A percentile compares a stretch with the other conserved stretches of the same genome.
These are phyloP conservation scores for Cercospora sp. DNA, from an alignment of 2,329 filamentous ascomycete genomes.

Conservation along the genomic window DNA sequence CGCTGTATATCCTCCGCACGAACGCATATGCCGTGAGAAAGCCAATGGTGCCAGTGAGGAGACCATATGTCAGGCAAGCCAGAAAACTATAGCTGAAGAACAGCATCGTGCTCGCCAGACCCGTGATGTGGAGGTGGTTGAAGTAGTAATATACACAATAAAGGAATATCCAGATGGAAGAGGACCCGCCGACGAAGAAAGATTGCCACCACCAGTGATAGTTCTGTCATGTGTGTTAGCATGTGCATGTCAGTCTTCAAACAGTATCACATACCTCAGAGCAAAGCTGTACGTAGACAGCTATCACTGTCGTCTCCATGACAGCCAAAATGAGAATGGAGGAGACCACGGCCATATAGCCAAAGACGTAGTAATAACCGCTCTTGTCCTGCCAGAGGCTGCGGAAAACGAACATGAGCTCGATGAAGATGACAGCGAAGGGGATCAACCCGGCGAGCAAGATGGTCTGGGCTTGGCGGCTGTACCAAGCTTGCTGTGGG, in stretches of 20 bases:
- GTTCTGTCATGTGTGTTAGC: conserved; percentile 53
- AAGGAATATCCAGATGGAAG: conserved; percentile 75
- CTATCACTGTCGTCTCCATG: conserved; percentile 79
- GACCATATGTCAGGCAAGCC: conserved; percentile 76
- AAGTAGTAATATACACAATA: conserved; percentile 86
- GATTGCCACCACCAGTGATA: conserved; percentile 93
- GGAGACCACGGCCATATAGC: conserved; percentile 74
- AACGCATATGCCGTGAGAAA: conserved; percentile 84
- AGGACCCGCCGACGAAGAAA: conserved; percentile 75
- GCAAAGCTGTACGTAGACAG: conserved; percentile 79
- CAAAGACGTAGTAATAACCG: conserved; percentile 89
- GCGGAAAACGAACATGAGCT: conserved; percentile 83
- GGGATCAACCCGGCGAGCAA: conserved; percentile 76
- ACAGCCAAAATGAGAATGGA: conserved; percentile 73
- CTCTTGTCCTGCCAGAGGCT: conserved; percentile 88
- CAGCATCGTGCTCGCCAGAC: conserved; percentile 74
- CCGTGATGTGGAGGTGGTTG: conserved; percentile 75
- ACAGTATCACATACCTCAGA: conserved; percentile 58
- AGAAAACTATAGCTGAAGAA: conserved; percentile 86
- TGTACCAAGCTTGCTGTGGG: conserved; percentile 74
- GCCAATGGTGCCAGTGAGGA: conserved; percentile 79
- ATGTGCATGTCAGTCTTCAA: neutral
- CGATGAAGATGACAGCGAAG: conserved; percentile 85
- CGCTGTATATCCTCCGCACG: conserved; percentile 74
- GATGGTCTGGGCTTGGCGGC: conserved; percentile 61